Evolutionary conservation across 1,139 yeast genomes (phyloP).

Genomic region (Lodderomyces oxycetoniae): DNA sequence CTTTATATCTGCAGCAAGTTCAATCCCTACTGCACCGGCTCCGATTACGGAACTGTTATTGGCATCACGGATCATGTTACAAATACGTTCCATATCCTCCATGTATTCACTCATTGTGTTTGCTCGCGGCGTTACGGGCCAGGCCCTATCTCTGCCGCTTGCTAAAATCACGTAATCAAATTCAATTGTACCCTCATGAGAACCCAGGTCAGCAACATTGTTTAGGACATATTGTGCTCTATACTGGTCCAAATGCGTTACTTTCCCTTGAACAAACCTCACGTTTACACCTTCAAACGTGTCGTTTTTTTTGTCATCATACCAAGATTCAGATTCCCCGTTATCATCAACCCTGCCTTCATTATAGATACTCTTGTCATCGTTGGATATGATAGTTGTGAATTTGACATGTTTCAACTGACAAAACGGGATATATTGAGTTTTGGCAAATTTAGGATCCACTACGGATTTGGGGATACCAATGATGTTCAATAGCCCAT

Average conservation of each 20-base stretch:
- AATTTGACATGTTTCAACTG: slow-evolving; percentile 29
- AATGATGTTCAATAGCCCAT: slow-evolving; percentile 48
- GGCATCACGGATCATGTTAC: slow-evolving; percentile 19
- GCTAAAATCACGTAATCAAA: slow-evolving; percentile 50
- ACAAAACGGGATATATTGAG: slow-evolving; percentile 36
- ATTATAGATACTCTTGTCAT: slow-evolving; percentile 3
- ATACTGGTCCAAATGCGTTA: slow-evolving; percentile 23
- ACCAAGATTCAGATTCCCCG: slow-evolving; percentile 7
- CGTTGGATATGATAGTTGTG: slow-evolving; percentile 21
- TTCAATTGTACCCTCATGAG: slow-evolving; percentile 21
- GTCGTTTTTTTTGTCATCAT: slow-evolving; percentile 2
- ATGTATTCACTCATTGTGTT: slow-evolving; percentile 24
- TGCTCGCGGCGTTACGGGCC: slow-evolving; percentile 52
- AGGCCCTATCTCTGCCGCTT: slow-evolving; percentile 46
- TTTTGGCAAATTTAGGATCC: slow-evolving; percentile 42
- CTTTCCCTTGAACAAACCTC: slow-evolving; percentile 40
- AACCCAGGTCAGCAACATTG: background rate
- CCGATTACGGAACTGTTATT: slow-evolving; percentile 36
- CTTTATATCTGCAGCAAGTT: slow-evolving; percentile 45
- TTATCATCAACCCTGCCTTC: slow-evolving; percentile 6
- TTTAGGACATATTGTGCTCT: slow-evolving; percentile 6
- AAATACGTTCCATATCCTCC: slow-evolving; percentile 32
- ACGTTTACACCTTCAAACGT: slow-evolving; percentile 11
- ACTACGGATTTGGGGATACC: slow-evolving; percentile 49
- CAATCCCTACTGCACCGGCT: slow-evolving; percentile 51